Base-by-base conservation (phyloP, 352 stramenopile genomes). In the Globisporangium okanoganense region DNA sequence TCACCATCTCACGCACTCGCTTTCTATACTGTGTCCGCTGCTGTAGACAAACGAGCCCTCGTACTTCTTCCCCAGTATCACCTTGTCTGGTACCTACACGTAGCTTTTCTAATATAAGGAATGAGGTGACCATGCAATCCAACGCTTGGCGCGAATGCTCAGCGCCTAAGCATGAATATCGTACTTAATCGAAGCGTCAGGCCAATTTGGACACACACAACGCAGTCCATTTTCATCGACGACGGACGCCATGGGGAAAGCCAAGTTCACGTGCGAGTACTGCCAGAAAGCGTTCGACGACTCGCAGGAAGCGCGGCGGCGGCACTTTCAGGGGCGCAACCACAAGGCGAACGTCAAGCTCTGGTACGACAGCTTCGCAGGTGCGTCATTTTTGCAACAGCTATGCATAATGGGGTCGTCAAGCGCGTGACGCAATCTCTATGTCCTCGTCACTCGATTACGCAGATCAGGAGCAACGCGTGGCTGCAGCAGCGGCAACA, bases 61-160 rank as follows among this genome's bases (percentile, higher is more conserved):
- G 31, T 95, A 92, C 51, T 95, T 89, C 66, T 93, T 95, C 65
- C 85, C 85, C 6, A 93, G 85, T 73, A 95, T 95, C 67, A 91
- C 84, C 20, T 53, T 95, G 45, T 87, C 81, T 1, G 83, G 83
- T 10, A 79, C 76, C 18, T 93, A 93, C 65, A 88, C 78, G 27
- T 90, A 87, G 58, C 25, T 25, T 7, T 33, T 40, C 18, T 29
- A 29, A 61, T 56, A n/a, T 25, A 54, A 56, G 13, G 27, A 35
- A 45, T 9, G 5, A 36, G 16, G 9, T 14, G 14, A n/a, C 16
- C 27, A 16, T 10, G 25, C 14, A 31, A 16, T 1, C 4, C 45
- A 4, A 6, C 35, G 13, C 35, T 40, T 40, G 8, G 2, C 35
- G 13, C 35, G 35, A 40, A 9, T 40, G 9, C 8, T 16, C 35